Conservation (phyloP, 1,284 basidiomycete genomes). For the Mycena sp. region DNA sequence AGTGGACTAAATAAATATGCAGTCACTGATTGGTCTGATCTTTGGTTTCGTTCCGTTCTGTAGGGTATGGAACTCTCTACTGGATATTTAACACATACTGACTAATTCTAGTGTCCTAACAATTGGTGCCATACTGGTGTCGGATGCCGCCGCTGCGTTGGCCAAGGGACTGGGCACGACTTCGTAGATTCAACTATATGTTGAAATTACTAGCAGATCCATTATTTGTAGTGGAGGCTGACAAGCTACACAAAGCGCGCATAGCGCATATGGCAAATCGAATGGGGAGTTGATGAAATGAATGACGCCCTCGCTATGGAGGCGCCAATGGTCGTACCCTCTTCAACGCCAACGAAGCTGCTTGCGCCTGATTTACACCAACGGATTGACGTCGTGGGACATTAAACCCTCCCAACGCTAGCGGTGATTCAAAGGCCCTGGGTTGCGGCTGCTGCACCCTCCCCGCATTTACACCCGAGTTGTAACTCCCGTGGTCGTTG, state of each 20-base stretch:
- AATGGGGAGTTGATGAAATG: background rate
- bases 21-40: background rate
- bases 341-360: conserved; percentile 1
- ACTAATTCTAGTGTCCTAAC: conserved; percentile 52
- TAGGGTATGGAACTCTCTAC: conserved; percentile 26
- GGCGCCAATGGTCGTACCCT: conserved; percentile 4
- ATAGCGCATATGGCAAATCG: background rate
- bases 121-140: conserved; percentile 61
- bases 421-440: conserved; percentile 15
- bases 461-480: background rate
- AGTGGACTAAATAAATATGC: conserved; percentile 26
- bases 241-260: background rate
- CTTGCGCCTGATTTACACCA: conserved; percentile 2
- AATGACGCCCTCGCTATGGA: background rate
- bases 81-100: conserved; percentile 11
- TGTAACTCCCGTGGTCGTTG: conserved; percentile 1
- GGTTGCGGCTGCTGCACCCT: conserved; percentile 16
- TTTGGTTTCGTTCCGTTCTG: conserved; percentile 30
- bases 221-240: too few species aligned
- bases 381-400: conserved; percentile 10
- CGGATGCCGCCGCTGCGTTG: conserved; percentile 62
- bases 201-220: too few species aligned
- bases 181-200: too few species aligned
- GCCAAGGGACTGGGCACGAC: conserved; percentile 52
- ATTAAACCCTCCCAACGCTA: conserved; percentile 17